These are phyloP conservation scores for Debaryomyces coudertii DNA, from an alignment of 1,139 yeast species.

Conservation along the genomic window DNA sequence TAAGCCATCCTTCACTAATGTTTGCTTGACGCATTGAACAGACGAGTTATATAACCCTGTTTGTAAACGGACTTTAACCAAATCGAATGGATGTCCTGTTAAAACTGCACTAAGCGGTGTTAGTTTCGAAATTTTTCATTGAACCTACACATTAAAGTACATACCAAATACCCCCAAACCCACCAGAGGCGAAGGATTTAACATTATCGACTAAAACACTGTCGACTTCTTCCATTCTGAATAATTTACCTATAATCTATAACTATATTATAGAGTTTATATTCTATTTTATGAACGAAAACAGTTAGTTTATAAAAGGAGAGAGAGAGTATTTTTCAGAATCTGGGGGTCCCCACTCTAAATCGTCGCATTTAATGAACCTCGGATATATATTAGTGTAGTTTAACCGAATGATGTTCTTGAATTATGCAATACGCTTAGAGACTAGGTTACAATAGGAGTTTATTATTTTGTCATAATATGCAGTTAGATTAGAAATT, in stretches of 20 bases:
- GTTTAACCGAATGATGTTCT: not conserved
- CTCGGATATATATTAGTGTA: slow-evolving; percentile 7
- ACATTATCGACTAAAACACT: slow-evolving; percentile 53
- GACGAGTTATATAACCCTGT: slow-evolving; percentile 68
- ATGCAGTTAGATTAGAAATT: not conserved
- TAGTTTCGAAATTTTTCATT: slow-evolving; percentile 10
- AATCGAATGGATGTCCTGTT: slow-evolving; percentile 95
- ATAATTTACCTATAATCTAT: not conserved
- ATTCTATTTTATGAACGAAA: not conserved
- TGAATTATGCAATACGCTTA: not conserved
- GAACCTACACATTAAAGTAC: slow-evolving; percentile 16
- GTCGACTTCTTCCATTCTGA: slow-evolving; percentile 50
- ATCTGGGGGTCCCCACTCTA: slow-evolving; percentile 7
- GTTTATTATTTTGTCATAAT: not conserved
- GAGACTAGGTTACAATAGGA: not conserved
- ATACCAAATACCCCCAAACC: slow-evolving; percentile 56
- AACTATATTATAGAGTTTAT: not conserved
- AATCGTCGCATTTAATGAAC: slow-evolving; percentile 7
- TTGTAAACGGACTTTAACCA: slow-evolving; percentile 89
- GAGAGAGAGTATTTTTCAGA: slow-evolving; percentile 1
- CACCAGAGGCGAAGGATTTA: slow-evolving; percentile 90
- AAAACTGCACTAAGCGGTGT: slow-evolving; percentile 62
- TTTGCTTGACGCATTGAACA: slow-evolving; percentile 65
- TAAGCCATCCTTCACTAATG: slow-evolving; percentile 72
- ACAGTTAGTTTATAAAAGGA: not conserved